Conservation (phyloP, 805 yeast species). For the Saccharomycopsis malanga region DNA sequence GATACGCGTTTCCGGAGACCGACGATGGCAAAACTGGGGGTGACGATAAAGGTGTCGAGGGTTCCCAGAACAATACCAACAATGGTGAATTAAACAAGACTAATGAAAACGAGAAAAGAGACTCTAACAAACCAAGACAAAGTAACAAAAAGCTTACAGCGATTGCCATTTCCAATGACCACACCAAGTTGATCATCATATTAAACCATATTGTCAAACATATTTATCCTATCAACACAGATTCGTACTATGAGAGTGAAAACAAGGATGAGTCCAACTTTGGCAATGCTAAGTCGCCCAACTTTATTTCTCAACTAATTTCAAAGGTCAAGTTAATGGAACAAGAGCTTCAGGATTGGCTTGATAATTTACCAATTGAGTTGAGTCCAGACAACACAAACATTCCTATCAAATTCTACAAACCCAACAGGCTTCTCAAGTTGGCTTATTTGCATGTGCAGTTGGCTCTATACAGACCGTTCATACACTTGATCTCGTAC, state of each 20-base stretch:
- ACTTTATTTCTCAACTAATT: slow-evolving; percentile 10
- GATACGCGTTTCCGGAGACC: slow-evolving; percentile 35
- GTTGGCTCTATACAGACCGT: slow-evolving; percentile 78
- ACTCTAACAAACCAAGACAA: too few relatives aligned
- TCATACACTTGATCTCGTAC: slow-evolving; percentile 73
- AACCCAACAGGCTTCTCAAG: slow-evolving; percentile 70
- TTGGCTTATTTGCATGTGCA: slow-evolving; percentile 70
- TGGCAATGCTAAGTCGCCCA: slow-evolving; percentile 1
- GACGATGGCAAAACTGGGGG: slow-evolving; percentile 4
- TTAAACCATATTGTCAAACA: slow-evolving; percentile 64
- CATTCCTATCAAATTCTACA: slow-evolving; percentile 41
- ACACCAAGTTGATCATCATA: slow-evolving; percentile 66
- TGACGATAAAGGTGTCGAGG: too few relatives aligned
- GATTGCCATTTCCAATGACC: slow-evolving; percentile 64
- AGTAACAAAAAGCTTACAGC: slow-evolving; percentile 28
- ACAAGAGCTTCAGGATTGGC: slow-evolving; percentile 63
- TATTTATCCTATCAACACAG: slow-evolving; percentile 64
- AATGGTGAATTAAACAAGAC: too few relatives aligned
- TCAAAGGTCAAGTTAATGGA: slow-evolving; percentile 57
- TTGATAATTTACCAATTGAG: slow-evolving; percentile 59
- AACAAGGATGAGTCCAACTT: slow-evolving; percentile 22
- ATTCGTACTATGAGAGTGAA: slow-evolving; percentile 20
- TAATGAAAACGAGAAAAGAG: too few relatives aligned
- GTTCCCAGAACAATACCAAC: too few relatives aligned
- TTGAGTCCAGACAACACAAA: slow-evolving; percentile 55